A percentile compares a stretch with the other conserved stretches of the same genome.
These are phyloP conservation scores for Isoetes taiwanensis DNA, from an alignment of 75 land plant species.

Conservation along the genomic window DNA sequence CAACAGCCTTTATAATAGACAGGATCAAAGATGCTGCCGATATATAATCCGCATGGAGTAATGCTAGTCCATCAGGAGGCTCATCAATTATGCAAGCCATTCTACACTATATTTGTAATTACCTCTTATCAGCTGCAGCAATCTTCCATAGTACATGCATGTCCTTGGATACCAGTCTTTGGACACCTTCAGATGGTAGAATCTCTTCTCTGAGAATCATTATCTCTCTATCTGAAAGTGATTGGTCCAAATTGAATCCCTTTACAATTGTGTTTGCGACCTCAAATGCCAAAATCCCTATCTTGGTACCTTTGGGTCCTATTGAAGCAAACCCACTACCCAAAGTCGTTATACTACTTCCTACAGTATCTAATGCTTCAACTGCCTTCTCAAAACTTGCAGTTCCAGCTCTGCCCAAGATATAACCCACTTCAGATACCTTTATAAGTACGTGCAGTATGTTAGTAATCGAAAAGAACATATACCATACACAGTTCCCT, in stretches of 20 bases:
- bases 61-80: background rate
- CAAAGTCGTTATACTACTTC: slow-evolving; percentile 60
- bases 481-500: background rate
- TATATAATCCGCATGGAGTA: background rate
- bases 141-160: slow-evolving; percentile 48
- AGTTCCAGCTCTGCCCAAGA: slow-evolving; percentile 59
- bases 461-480: background rate
- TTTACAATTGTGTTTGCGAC: slow-evolving; percentile 91
- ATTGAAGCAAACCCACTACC: slow-evolving; percentile 36
- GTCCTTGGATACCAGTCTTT: slow-evolving; percentile 54
- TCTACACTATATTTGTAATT: background rate
- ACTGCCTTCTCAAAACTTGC: slow-evolving; percentile 63
- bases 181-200: slow-evolving; percentile 65
- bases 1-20: background rate
- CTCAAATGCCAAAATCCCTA: slow-evolving; percentile 85
- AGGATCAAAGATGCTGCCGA: background rate
- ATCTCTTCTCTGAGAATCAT: slow-evolving; percentile 50
- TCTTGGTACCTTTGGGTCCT: slow-evolving; percentile 47
- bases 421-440: slow-evolving; percentile 47
- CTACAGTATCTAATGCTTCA: slow-evolving; percentile 71
- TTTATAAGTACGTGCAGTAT: slow-evolving; percentile 9
- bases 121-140: slow-evolving; percentile 97
- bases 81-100: background rate
- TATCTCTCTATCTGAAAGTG: slow-evolving; percentile 68
- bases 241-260: slow-evolving; percentile 59